Conservation (phyloP, 1,284 basidiomycete species). For the Microbotryomycetes sp. region DNA sequence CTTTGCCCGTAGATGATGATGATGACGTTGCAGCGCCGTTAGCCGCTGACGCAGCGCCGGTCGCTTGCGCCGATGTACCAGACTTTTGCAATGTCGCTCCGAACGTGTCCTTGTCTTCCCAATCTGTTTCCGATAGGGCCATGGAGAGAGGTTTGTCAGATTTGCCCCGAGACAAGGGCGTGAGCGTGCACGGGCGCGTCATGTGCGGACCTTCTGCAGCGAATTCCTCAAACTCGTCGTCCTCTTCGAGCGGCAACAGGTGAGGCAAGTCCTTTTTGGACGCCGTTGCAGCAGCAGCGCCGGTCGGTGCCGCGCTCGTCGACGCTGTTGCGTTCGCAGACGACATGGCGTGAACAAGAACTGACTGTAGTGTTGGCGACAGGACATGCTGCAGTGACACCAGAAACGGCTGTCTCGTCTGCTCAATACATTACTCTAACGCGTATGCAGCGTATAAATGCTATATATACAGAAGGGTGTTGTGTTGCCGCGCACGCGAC, state of each 20-base stretch:
- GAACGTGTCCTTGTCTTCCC: slow-evolving; percentile 29
- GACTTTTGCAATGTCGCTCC: slow-evolving; percentile 9
- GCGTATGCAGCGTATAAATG: no score
- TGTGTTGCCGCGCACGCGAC: no score
- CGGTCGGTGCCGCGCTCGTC: background rate
- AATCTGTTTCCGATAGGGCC: slow-evolving; percentile 10
- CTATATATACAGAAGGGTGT: no score
- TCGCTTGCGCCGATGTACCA: background rate
- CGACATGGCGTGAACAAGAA: no score
- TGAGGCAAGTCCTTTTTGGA: slow-evolving; percentile 12
- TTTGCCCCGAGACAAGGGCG: slow-evolving; percentile 69
- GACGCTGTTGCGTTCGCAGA: slow-evolving; percentile 3
- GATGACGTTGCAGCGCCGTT: background rate
- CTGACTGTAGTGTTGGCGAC: no score
- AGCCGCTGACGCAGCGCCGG: background rate
- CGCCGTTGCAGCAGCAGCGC: background rate
- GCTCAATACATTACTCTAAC: no score
- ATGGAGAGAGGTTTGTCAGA: background rate
- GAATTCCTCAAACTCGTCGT: slow-evolving; percentile 38
- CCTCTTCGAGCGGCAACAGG: slow-evolving; percentile 29
- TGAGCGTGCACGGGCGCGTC: background rate
- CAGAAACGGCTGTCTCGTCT: no score
- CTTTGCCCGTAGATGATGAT: slow-evolving; percentile 2
- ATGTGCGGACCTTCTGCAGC: slow-evolving; percentile 30
- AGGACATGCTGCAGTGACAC: no score